Percentiles rank a stretch among this genome's conserved stretches.
Conservation (phyloP, 1,284 basidiomycete species). For the Inonotus obliquus region DNA sequence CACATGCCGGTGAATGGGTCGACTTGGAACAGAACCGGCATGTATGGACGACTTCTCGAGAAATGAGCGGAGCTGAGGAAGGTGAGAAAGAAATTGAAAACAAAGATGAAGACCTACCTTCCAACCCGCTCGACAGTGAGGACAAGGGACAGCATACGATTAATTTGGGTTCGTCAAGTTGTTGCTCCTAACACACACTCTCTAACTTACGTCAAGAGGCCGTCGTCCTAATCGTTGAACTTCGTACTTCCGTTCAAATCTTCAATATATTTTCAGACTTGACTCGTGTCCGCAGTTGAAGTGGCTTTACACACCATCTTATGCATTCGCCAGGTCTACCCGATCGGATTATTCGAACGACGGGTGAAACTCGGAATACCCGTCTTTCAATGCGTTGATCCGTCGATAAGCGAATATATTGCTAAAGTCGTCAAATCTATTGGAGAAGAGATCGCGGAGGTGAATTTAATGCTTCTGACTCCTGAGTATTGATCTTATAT, state of each 20-base stretch:
- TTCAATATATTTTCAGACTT: neutral
- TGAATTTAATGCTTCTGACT: neutral
- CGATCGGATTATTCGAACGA: conserved; percentile 80
- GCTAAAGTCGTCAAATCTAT: conserved; percentile 74
- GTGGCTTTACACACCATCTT: conserved; percentile 90
- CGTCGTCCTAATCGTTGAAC: neutral
- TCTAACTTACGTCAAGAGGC: neutral
- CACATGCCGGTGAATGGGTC: neutral
- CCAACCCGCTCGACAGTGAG: neutral
- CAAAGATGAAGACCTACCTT: neutral
- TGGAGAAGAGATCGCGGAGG: conserved; percentile 60
- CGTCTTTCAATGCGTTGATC: conserved; percentile 89
- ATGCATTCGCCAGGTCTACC: conserved; percentile 87
- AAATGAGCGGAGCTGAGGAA: neutral
- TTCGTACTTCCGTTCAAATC: neutral
- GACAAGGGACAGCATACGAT: neutral
- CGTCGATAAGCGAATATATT: conserved; percentile 84
- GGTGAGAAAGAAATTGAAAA: neutral
- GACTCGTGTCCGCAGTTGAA: conserved; percentile 59
- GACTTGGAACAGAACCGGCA: neutral
- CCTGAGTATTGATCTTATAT: neutral
- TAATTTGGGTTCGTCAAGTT: neutral
- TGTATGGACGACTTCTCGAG: neutral
- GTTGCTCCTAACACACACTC: neutral
- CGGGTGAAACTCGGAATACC: conserved; percentile 86